Evolutionary conservation across 768 basidiomycete species (phyloP), one percentile per base, ranked within the genome.

Genomic region (Trametes cubensis): DNA sequence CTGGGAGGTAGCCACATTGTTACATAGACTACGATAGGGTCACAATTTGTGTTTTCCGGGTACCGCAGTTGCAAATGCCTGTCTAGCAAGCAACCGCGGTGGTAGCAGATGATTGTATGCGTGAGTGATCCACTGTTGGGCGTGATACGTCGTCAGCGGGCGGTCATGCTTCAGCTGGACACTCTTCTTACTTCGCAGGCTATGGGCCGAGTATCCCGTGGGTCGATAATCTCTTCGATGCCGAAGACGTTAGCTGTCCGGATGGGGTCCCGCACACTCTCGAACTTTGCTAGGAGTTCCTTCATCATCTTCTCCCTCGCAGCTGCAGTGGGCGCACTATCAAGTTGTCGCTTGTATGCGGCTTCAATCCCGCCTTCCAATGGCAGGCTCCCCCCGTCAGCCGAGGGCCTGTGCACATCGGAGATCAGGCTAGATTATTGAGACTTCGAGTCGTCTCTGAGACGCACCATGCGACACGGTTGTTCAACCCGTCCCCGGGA

Each of bases 311-410:
- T 26, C 30, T 61, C 66, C 4, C 62, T 58, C 2, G 61, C 66
- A 1, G 45, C 55, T 6, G 66, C 59, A 2, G 66, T 40, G 4
- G 55, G 57, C 14, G 66, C 60, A 6, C 28, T 25, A 30, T 67
- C 52, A 1, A 67, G 56, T 28, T 67, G 54, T 11, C 66, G 54
- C 21, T 64, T 67, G 53, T 67, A 67, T 13, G 66, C 66, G 8
- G 66, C 66, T 39, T 67, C 66, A 14, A 67, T 58, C 3, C 66
- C 66, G 3, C 66, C 66, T 25, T 67, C 62, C 20, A 67, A 57
- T 0, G 66, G 66, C 20, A 67, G 50, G 47, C 66, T 67, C 4
- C 66, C 66, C 66, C 66, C 64, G 41, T 67, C 66, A 2, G 48
- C 66, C 10, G 66, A 67, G 6, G 66, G 66, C 66, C 66, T 67